These are phyloP conservation scores for Botrytis deweyae DNA, from an alignment of 2,329 filamentous ascomycete species.

Conservation along the genomic window DNA sequence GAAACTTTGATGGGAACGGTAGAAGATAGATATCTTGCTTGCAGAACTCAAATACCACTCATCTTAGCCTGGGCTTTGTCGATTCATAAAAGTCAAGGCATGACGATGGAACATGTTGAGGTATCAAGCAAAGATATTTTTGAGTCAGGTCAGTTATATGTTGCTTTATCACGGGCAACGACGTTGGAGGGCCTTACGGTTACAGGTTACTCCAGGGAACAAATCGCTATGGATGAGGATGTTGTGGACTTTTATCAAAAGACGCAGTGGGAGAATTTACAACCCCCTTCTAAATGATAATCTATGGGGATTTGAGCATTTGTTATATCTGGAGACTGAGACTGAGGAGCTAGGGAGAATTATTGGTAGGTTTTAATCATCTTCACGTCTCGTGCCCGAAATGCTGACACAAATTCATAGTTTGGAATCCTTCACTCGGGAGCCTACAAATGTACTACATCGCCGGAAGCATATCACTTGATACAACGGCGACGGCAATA, in stretches of 20 bases:
- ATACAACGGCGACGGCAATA: neutral
- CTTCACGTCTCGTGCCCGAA: neutral
- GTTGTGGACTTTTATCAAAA: slow-evolving; percentile 34
- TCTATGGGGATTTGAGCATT: neutral
- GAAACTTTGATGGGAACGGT: slow-evolving; percentile 22
- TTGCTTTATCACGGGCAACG: slow-evolving; percentile 33
- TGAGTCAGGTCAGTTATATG: slow-evolving; percentile 35
- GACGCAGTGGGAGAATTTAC: slow-evolving; percentile 32
- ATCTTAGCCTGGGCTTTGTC: slow-evolving; percentile 94
- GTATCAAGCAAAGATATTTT: slow-evolving; percentile 34
- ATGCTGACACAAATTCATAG: neutral
- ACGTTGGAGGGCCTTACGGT: slow-evolving; percentile 33
- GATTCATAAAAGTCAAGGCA: slow-evolving; percentile 95
- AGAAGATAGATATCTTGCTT: slow-evolving; percentile 27
- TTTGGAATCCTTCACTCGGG: no score
- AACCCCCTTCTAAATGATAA: neutral
- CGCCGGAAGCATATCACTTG: neutral
- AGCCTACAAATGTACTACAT: neutral
- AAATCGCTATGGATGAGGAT: slow-evolving; percentile 29
- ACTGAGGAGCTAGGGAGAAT: neutral
- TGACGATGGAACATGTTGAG: slow-evolving; percentile 54
- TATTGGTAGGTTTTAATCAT: neutral
- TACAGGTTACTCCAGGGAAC: slow-evolving; percentile 27
- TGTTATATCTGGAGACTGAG: neutral
- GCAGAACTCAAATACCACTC: slow-evolving; percentile 59